Percentiles rank a stretch among this genome's conserved stretches.
phyloP scores from a whole-genome alignment of 139 green algal species.

The Edaphochlamys debaryana region DNA sequence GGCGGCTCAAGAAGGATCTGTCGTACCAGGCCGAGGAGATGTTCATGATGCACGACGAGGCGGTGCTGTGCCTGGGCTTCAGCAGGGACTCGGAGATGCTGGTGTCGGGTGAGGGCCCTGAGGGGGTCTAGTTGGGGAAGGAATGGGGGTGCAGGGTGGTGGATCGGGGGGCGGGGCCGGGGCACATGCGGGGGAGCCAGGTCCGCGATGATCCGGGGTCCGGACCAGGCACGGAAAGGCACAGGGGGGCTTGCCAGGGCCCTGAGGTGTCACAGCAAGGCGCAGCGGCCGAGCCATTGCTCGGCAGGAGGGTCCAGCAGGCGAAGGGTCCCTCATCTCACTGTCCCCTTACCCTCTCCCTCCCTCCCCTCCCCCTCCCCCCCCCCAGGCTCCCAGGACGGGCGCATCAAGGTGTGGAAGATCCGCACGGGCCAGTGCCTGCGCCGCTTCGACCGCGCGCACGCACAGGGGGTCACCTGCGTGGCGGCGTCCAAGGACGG shows the following conservation, averaged over 20 bases:
- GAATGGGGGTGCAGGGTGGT: not conserved
- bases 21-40: conserved; percentile 93
- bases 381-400: conserved; percentile 73
- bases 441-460: conserved; percentile 87
- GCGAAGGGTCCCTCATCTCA: no score
- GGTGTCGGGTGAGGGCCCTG: conserved; percentile 71
- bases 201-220: no score
- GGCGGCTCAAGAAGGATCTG: conserved; percentile 95
- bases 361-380: no score
- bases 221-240: no score
- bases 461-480: conserved; percentile 90
- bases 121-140: not conserved
- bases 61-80: conserved; percentile 90
- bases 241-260: no score
- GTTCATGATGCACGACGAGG: conserved; percentile 98
- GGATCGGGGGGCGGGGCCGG: not conserved
- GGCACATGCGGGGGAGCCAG: not conserved
- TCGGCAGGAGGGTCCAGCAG: no score
- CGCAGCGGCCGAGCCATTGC: no score
- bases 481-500: conserved; percentile 89
- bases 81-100: conserved; percentile 89
- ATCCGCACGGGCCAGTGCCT: conserved; percentile 93
- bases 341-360: no score
- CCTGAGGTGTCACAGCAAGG: no score
- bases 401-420: conserved; percentile 95